Conservation (phyloP, 495 filamentous ascomycete species). For the Paragyromitra xinjiangensis region DNA sequence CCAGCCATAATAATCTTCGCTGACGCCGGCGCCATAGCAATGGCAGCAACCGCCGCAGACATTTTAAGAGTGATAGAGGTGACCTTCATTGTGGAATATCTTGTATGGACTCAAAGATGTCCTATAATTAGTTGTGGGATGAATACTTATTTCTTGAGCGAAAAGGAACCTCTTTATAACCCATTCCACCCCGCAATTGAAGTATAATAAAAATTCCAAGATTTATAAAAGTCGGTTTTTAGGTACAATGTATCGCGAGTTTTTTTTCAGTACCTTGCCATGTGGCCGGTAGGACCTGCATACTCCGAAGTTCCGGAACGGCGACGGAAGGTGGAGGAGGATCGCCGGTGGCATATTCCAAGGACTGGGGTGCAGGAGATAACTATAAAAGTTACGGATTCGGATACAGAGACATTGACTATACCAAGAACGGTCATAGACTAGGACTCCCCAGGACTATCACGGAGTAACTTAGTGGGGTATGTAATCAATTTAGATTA, state of each 20-base stretch:
- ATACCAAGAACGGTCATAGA: background rate
- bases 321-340: conserved; percentile 8
- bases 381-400: conserved; percentile 9
- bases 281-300: conserved; percentile 1
- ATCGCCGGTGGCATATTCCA: conserved; percentile 6
- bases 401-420: background rate
- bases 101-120: background rate
- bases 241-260: conserved; percentile 47
- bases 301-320: conserved; percentile 5
- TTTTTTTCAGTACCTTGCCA: background rate
- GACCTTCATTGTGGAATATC: conserved; percentile 34
- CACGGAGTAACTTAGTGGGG: conserved; percentile 9
- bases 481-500: conserved; percentile 3
- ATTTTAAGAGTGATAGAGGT: conserved; percentile 34
- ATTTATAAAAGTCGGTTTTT: conserved; percentile 21
- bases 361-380: background rate
- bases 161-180: conserved; percentile 25
- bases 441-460: conserved; percentile 28
- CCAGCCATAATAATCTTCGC: conserved; percentile 55
- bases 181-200: background rate
- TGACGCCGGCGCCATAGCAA: conserved; percentile 19
- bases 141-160: conserved; percentile 6
- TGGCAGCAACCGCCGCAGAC: conserved; percentile 26
- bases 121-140: background rate
- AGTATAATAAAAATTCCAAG: background rate